Evolutionary conservation across 495 filamentous ascomycete genomes (phyloP), one percentile per base, ranked within the genome.

Genomic region (Aspergillus cavernicola): DNA sequence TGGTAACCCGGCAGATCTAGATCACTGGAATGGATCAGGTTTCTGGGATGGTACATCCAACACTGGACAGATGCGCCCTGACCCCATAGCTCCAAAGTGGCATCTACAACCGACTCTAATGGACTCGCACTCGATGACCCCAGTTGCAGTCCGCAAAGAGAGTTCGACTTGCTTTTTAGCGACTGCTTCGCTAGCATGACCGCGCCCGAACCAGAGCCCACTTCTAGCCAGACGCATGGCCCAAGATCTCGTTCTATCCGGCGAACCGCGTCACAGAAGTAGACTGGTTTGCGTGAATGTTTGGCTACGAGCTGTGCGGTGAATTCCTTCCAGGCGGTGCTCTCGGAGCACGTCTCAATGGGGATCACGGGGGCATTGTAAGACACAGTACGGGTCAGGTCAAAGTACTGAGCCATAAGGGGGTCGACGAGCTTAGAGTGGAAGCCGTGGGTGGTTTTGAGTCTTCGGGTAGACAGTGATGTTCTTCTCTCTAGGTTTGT

Each of bases 371-470:
- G 55, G 59, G 59, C 32, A 42, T 67, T 52, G 61, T 74, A 73
- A 3, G 37, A 49, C 8, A 74, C 3, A 2, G 48, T 49, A 12
- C 53, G 1, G 3, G 48, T 69, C 6, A 70, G 4, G 2, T 61
- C 28, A 6, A 64, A 52, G 0, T 80, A 59, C 0, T 39, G 26
- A 2, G 45, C 15, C 9, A 68, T 48, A 1, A 80, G 38, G 6
- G 64, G 62, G 2, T 80, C 75, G 1, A 71, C 62, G 1, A 80
- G 53, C 0, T 32, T 49, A 0, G 72, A 80, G 51, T 83, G 80
- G 52, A 78, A 83, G 1, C 69, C 78, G 56, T 83, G 68, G 0
- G 73, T 74, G 8, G 76, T 74, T 31, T 71, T 65, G 5, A 81
- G 58, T 22, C 57, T 56, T 47, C 59, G 58, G 24, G 71, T 56